Base-by-base conservation (phyloP, 164 flowering plant genomes). In the Piper longum region DNA sequence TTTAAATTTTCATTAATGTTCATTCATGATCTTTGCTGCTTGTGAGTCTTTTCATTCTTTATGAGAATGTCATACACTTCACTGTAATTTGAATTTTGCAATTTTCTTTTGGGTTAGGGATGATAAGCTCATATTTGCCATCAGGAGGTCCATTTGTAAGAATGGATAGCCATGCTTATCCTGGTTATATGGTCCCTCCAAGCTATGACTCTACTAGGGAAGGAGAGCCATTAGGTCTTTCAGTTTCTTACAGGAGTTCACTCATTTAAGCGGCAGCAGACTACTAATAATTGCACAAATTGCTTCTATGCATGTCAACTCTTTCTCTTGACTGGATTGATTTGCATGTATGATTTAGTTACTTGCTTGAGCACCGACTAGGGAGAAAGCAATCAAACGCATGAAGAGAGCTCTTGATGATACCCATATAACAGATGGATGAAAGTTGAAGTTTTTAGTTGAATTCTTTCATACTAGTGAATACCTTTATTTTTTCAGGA, bases 101-200 rank as follows among this genome's bases (percentile, higher is more conserved):
- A 41, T 61, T 64, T 62, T 63, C 36, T 26, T 26, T 62, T 62
- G 60, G 59, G 16, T 64, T 84, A 93, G 97, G 98, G 43, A 86
- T 86, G 79, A 84, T 93, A 70, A 90, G 97, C 64, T 68, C 95
- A 55, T 93, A 93, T 76, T 73, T 93, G 76, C 96, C 98, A 61
- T 75, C 96, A 70, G 98, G 98, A 66, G 98, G 98, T 11, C 98
- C 97, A 68, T 93, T 90, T 81, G 96, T 88, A 58, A 83, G 98
- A 77, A 89, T 93, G 97, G 98, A 93, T 70, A 93, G 96, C 77
- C 98, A 93, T 81, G 79, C 90, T 56, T 93, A 93, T 81, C 83
- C 95, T 57, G 96, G 85, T 75, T 88, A 93, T 75, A 95, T 88
- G 60, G 98, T 93, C 69, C 98, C 98, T 63, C 98, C 97, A 43